Percentiles rank a stretch among this genome's conserved stretches.
phyloP scores from a whole-genome alignment of 495 filamentous ascomycete genomes.

The Penicillium waksmanii region DNA sequence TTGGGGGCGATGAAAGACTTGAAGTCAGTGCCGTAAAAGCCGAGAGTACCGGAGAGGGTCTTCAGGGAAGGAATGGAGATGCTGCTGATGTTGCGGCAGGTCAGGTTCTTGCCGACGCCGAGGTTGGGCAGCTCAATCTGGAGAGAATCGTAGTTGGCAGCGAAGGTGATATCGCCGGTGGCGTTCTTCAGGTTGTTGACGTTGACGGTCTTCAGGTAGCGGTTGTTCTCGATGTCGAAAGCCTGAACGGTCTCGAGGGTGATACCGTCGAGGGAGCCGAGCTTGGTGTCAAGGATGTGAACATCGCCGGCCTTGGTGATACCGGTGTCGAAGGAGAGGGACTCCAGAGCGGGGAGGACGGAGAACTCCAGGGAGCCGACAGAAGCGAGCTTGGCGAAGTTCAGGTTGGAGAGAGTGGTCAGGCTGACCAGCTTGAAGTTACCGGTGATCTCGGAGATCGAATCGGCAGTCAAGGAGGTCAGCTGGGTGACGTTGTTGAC shows the following conservation, averaged over 20 bases:
- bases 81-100: slow-evolving; percentile 79
- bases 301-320: slow-evolving; percentile 67
- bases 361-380: slow-evolving; percentile 70
- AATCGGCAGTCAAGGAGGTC: slow-evolving; percentile 54
- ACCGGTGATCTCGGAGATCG: slow-evolving; percentile 57
- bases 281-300: slow-evolving; percentile 79
- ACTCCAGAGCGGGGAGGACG: slow-evolving; percentile 71
- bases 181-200: slow-evolving; percentile 72
- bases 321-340: slow-evolving; percentile 65
- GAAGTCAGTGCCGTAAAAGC: slow-evolving; percentile 83
- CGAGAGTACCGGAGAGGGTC: slow-evolving; percentile 75
- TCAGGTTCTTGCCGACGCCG: slow-evolving; percentile 77
- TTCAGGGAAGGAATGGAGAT: slow-evolving; percentile 77
- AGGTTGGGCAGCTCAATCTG: slow-evolving; percentile 80
- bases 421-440: slow-evolving; percentile 66
- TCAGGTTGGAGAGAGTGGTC: slow-evolving; percentile 66
- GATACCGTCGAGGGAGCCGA: slow-evolving; percentile 76
- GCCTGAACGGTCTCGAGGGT: slow-evolving; percentile 63
- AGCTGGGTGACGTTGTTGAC: slow-evolving; percentile 62
- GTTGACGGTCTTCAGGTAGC: slow-evolving; percentile 66
- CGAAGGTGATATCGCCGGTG: slow-evolving; percentile 62
- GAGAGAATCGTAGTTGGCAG: slow-evolving; percentile 56
- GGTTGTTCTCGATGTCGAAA: slow-evolving; percentile 85
- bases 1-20: slow-evolving; percentile 70
- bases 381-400: slow-evolving; percentile 61